Conservation (phyloP, 2,329 filamentous ascomycete genomes). For the Trichophyton simii region DNA sequence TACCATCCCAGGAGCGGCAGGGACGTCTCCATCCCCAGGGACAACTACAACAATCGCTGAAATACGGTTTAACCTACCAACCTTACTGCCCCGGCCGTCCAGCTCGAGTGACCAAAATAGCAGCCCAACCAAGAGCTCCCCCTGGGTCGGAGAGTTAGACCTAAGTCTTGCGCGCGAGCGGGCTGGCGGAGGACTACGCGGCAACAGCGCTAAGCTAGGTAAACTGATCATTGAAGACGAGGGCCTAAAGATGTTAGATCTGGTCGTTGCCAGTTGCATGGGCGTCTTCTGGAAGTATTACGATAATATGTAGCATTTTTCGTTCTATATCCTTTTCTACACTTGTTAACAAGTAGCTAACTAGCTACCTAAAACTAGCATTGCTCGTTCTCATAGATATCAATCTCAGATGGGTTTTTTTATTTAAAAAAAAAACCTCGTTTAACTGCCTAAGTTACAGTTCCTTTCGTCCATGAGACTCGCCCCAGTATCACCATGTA, state of each 20-base stretch:
- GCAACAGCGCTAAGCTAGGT: slow-evolving; percentile 80
- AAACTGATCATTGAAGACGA: slow-evolving; percentile 85
- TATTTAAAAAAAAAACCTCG: no score
- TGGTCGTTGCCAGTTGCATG: slow-evolving; percentile 82
- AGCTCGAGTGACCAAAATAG: slow-evolving; percentile 3
- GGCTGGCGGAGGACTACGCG: slow-evolving; percentile 74
- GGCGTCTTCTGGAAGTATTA: slow-evolving; percentile 89
- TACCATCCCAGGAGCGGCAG: slow-evolving; percentile 22
- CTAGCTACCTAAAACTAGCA: no score
- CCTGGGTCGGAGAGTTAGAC: slow-evolving; percentile 32
- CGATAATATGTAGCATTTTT: slow-evolving; percentile 23
- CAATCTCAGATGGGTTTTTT: no score
- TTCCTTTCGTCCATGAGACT: no score
- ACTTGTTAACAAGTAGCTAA: no score
- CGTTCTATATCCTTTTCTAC: no score
- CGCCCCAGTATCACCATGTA: no score
- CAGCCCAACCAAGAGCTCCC: background rate
- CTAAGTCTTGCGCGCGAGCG: slow-evolving; percentile 66
- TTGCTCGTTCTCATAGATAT: no score
- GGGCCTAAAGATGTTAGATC: slow-evolving; percentile 87
- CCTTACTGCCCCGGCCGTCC: slow-evolving; percentile 26
- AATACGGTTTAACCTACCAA: slow-evolving; percentile 77
- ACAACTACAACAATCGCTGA: slow-evolving; percentile 56
- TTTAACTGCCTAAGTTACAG: no score
- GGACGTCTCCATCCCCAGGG: background rate